A percentile compares a stretch with the other conserved stretches of the same genome.
Conservation (phyloP, 768 basidiomycete species). For the Nevesoporus exiguus region DNA sequence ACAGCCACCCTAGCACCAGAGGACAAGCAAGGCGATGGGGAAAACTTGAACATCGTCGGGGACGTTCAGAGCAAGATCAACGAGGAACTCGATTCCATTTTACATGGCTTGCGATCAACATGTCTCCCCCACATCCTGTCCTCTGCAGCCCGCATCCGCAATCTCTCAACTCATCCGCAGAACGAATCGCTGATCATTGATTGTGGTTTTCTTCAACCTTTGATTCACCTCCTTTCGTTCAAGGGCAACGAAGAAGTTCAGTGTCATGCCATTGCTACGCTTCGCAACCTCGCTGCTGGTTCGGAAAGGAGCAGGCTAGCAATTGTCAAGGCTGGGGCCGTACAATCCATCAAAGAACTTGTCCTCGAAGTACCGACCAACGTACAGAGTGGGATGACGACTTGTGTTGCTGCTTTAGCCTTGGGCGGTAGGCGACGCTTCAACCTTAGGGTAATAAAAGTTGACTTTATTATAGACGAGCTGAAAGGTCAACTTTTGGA, state of each 20-base stretch:
- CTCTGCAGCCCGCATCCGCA: constrained; percentile 96
- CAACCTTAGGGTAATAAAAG: background rate
- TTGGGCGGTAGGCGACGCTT: constrained; percentile 70
- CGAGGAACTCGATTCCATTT: constrained; percentile 83
- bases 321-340: constrained; percentile 96
- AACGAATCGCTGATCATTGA: constrained; percentile 99
- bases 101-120: constrained; percentile 92
- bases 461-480: constrained; percentile 62
- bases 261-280: constrained; percentile 96
- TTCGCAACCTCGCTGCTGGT: constrained; percentile 94
- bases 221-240: constrained; percentile 94
- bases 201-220: constrained; percentile 91
- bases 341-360: constrained; percentile 94
- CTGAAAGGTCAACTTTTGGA: constrained; percentile 94
- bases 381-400: constrained; percentile 99
- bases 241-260: constrained; percentile 99
- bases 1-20: too few species aligned
- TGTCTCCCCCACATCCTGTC: constrained; percentile 98
- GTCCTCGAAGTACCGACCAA: constrained; percentile 93
- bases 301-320: constrained; percentile 98
- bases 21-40: too few species aligned
- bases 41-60: too few species aligned
- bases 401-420: constrained; percentile 94
- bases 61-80: too few species aligned
- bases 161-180: constrained; percentile 96